These are phyloP conservation scores for Exophiala calicioides DNA, from an alignment of 2,329 filamentous ascomycete genomes.

Conservation along the genomic window DNA sequence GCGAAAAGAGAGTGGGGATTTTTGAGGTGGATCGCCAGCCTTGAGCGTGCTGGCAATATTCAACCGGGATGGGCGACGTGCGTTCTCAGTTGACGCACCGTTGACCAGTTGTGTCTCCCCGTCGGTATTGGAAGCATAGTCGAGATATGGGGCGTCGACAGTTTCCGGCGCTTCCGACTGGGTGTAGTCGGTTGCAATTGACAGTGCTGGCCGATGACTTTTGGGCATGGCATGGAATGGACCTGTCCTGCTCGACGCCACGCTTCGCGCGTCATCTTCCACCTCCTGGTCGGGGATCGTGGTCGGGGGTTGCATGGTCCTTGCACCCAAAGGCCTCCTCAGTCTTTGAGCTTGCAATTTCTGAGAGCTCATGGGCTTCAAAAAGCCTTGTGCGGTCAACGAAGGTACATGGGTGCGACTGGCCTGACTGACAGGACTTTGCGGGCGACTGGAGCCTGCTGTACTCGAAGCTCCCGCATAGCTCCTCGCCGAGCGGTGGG, in stretches of 20 bases:
- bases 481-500: constrained; percentile 27
- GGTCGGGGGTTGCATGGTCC: constrained; percentile 32
- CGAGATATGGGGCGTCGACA: constrained; percentile 32
- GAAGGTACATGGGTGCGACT: constrained; percentile 88
- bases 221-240: constrained; percentile 38
- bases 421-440: constrained; percentile 63
- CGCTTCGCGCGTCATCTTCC: constrained; percentile 58
- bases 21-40: constrained; percentile 60
- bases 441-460: constrained; percentile 53
- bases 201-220: constrained; percentile 61
- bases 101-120: constrained; percentile 21
- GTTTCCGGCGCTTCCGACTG: constrained; percentile 70
- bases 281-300: constrained; percentile 45
- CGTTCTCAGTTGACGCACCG: constrained; percentile 33
- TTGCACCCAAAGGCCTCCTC: constrained; percentile 49
- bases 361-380: constrained; percentile 94
- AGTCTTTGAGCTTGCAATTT: constrained; percentile 87
- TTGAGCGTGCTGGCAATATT: constrained; percentile 64
- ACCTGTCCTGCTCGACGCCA: constrained; percentile 56
- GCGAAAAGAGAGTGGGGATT: constrained; percentile 74
- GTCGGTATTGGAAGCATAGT: constrained; percentile 22
- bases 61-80: constrained; percentile 53
- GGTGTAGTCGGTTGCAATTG: constrained; percentile 78
- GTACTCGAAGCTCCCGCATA: constrained; percentile 42
- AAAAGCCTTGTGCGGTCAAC: constrained; percentile 86